phyloP scores from a whole-genome alignment of 2,329 filamentous ascomycete genomes.

The Fusarium sambucinum region DNA sequence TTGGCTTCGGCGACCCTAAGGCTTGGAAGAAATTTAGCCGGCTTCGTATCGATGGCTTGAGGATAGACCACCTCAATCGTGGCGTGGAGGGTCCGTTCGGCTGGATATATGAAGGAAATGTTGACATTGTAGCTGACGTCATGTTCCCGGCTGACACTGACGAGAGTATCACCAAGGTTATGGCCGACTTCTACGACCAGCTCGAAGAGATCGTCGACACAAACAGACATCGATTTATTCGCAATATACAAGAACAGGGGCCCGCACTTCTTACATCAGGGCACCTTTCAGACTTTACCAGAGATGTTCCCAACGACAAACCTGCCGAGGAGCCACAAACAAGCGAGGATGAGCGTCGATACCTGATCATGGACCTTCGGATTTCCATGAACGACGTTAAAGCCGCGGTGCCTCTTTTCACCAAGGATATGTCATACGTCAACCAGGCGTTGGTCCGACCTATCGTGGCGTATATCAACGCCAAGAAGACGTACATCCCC shows the following conservation, averaged over 20 bases:
- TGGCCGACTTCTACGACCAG: conserved; percentile 97
- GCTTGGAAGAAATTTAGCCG: conserved; percentile 97
- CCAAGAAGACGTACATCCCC: conserved; percentile 93
- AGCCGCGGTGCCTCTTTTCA: conserved; percentile 93
- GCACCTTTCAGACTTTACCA: conserved; percentile 51
- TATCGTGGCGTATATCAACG: conserved; percentile 98
- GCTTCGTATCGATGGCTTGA: conserved; percentile 90
- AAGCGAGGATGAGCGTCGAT: conserved; percentile 75
- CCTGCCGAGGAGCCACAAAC: conserved; percentile 17
- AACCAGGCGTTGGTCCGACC: conserved; percentile 95
- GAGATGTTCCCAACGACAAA: conserved; percentile 25
- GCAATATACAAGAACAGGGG: conserved; percentile 56
- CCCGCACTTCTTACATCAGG: conserved; percentile 50
- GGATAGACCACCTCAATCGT: conserved; percentile 94
- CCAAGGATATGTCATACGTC: conserved; percentile 90
- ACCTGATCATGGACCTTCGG: conserved; percentile 93
- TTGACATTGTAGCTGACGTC: conserved; percentile 95
- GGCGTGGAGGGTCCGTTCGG: conserved; percentile 94
- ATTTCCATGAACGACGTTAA: conserved; percentile 95
- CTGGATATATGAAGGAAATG: conserved; percentile 97
- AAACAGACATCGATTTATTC: conserved; percentile 74
- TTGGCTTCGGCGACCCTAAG: conserved; percentile 71
- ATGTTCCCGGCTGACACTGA: conserved; percentile 92
- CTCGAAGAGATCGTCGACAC: conserved; percentile 91
- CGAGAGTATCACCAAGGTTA: conserved; percentile 90